A percentile compares a stretch with the other conserved stretches of the same genome.
These are phyloP conservation scores for Backusella circina DNA, from an alignment of 192 early-diverging fungal species.

Conservation along the genomic window DNA sequence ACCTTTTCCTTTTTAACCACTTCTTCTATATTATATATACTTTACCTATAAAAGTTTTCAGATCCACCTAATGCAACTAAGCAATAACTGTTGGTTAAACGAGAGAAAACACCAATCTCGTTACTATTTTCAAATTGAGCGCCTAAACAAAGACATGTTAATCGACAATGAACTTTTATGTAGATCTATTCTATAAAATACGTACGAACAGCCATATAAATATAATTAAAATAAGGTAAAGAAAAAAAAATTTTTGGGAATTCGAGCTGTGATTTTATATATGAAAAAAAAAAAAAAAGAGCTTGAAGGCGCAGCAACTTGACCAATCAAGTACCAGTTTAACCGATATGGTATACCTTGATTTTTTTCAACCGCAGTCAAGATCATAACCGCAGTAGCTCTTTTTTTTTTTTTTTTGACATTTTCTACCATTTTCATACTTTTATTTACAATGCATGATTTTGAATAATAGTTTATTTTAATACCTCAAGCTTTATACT, in stretches of 20 bases:
- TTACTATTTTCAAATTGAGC: slow-evolving; percentile 99
- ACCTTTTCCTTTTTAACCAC: background rate
- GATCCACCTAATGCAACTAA: slow-evolving; percentile 96
- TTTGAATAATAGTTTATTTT: too few species aligned
- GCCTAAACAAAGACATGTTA: slow-evolving; percentile 31
- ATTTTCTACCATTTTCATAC: too few species aligned
- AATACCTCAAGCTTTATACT: too few species aligned
- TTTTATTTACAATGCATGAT: too few species aligned
- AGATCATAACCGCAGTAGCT: too few species aligned
- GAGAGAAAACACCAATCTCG: slow-evolving; percentile 98
- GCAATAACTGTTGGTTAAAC: slow-evolving; percentile 97
- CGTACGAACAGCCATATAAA: background rate
- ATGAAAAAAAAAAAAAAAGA: background rate
- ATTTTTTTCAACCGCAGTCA: background rate
- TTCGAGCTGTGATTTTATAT: background rate
- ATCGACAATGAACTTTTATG: background rate
- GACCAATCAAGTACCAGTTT: background rate
- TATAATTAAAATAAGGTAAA: background rate
- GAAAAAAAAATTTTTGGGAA: background rate
- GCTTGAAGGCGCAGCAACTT: background rate
- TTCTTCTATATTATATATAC: background rate
- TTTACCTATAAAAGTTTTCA: slow-evolving; percentile 98
- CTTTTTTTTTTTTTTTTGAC: too few species aligned
- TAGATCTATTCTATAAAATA: background rate
- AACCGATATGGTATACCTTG: background rate